Evolutionary conservation across 306 rosid species (phyloP).

Genomic region (Lathyrus oleraceus): DNA sequence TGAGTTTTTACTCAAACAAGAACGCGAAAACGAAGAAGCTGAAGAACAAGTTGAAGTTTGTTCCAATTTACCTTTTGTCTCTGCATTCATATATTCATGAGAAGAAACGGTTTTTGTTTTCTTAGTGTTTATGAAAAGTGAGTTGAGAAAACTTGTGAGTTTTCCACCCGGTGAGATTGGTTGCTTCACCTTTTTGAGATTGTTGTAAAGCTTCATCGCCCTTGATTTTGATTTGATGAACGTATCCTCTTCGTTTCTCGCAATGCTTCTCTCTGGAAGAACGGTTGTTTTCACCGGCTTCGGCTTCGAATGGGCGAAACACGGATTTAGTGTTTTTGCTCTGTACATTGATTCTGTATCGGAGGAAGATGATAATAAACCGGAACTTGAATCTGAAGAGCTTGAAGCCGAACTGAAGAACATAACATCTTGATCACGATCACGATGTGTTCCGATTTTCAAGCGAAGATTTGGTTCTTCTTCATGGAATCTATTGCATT

Average conservation of each 20-base stretch:
- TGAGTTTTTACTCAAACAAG: constrained; percentile 77
- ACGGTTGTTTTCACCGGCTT: constrained; percentile 53
- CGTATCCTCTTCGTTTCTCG: constrained; percentile 24
- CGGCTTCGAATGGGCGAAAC: constrained; percentile 55
- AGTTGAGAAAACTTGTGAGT: constrained; percentile 67
- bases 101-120: constrained; percentile 35
- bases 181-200: constrained; percentile 85
- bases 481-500: constrained; percentile 19
- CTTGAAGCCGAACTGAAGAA: constrained; percentile 72
- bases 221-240: constrained; percentile 71
- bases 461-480: constrained; percentile 41
- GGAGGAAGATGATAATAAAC: constrained; percentile 75
- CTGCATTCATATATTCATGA: constrained; percentile 19
- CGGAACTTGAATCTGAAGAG: constrained; percentile 86
- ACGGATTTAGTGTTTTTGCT: constrained; percentile 44
- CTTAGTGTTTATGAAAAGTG: constrained; percentile 55
- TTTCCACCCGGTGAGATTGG: constrained; percentile 86
- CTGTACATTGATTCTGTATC: constrained; percentile 71
- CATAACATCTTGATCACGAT: constrained; percentile 52
- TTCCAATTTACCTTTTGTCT: constrained; percentile 43
- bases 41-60: constrained; percentile 72
- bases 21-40: constrained; percentile 70
- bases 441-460: constrained; percentile 27
- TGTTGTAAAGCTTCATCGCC: constrained; percentile 73
- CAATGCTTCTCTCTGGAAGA: constrained; percentile 25